Conservation (phyloP, 2,329 filamentous ascomycete species). For the Clonostachys sp. region DNA sequence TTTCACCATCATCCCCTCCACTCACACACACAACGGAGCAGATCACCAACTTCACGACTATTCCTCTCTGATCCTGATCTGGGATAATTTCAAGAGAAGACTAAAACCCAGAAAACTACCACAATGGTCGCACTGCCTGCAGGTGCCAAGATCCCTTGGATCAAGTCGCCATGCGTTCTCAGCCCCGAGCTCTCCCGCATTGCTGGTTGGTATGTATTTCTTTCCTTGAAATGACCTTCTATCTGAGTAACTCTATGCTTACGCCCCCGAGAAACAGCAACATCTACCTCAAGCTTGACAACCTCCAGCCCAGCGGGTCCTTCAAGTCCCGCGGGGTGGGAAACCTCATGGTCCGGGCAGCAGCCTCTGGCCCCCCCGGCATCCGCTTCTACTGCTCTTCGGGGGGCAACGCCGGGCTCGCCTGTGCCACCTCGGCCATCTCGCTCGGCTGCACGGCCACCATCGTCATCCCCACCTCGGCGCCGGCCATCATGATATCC, state of each 20-base stretch:
- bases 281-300: constrained; percentile 82
- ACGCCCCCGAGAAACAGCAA: constrained; percentile 40
- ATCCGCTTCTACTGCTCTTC: constrained; percentile 76
- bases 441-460: constrained; percentile 63
- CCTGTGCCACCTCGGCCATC: constrained; percentile 68
- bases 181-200: constrained; percentile 62
- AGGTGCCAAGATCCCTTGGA: constrained; percentile 53
- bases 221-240: background rate
- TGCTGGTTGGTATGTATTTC: constrained; percentile 61
- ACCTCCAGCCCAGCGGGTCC: constrained; percentile 77
- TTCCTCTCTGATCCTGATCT: no score
- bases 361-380: constrained; percentile 17
- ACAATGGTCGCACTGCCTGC: constrained; percentile 33
- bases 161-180: constrained; percentile 66
- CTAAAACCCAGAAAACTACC: background rate
- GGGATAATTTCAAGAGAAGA: no score
- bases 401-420: constrained; percentile 81
- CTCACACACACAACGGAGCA: no score
- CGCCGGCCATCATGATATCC: constrained; percentile 64
- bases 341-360: constrained; percentile 53
- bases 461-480: constrained; percentile 66
- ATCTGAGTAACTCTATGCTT: background rate
- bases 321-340: constrained; percentile 83
- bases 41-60: no score
- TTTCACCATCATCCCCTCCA: no score